Evolutionary conservation across 176 grass and related monocot species (phyloP).

Genomic region (Paspalum notatum): DNA sequence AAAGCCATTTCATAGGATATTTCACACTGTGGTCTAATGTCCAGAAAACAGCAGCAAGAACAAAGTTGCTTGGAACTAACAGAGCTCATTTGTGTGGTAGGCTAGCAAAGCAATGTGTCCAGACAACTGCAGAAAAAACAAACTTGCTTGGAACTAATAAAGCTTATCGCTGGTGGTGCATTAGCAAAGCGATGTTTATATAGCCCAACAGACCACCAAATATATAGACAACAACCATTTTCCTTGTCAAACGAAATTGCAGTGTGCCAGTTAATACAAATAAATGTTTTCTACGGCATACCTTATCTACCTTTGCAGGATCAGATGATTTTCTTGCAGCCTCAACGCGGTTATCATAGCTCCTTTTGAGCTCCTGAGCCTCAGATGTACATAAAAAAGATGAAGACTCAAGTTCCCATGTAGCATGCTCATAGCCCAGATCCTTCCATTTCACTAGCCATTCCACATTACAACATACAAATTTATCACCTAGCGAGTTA

Average conservation of each 20-base stretch:
- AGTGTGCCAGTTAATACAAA: slow-evolving; percentile 27
- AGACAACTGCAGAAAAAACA: slow-evolving; percentile 24
- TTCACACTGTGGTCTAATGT: not conserved
- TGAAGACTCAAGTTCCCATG: slow-evolving; percentile 84
- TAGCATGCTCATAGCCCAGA: slow-evolving; percentile 77
- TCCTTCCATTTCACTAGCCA: slow-evolving; percentile 93
- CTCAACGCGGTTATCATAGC: slow-evolving; percentile 52
- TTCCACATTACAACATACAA: slow-evolving; percentile 64
- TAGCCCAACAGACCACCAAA: slow-evolving; percentile 1
- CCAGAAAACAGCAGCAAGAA: not conserved
- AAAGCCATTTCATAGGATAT: slow-evolving; percentile 7
- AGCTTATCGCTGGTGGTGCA: not conserved
- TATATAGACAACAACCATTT: not conserved
- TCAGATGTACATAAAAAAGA: slow-evolving; percentile 73
- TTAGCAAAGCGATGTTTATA: slow-evolving; percentile 8
- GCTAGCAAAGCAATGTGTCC: slow-evolving; percentile 8
- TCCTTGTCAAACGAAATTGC: not conserved
- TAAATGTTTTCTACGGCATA: slow-evolving; percentile 33
- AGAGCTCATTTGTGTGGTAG: not conserved
- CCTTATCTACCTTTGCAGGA: slow-evolving; percentile 56
- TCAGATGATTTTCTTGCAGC: slow-evolving; percentile 48
- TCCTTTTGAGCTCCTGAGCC: slow-evolving; percentile 53
- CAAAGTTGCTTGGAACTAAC: slow-evolving; percentile 23
- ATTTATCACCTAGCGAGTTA: slow-evolving; percentile 40
- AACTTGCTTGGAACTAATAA: slow-evolving; percentile 32